Evolutionary conservation across 1,139 yeast genomes (phyloP), one percentile per base, ranked within the genome.

Genomic region (Kodamaea fungicola): DNA sequence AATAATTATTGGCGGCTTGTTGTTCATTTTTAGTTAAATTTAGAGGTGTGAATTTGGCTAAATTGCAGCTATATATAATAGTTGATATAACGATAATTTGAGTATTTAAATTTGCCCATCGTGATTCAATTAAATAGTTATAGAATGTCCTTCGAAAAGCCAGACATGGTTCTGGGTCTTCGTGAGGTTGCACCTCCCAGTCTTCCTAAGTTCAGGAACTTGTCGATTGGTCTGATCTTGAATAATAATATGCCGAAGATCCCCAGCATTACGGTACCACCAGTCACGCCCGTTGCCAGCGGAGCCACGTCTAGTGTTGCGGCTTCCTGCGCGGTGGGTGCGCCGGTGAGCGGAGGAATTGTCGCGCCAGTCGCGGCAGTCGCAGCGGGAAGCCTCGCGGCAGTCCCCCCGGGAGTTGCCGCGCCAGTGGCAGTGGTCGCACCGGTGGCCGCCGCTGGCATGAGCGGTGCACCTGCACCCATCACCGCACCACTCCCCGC

Each of bases 221-320:
- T 45, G 28, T 39, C 45, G 3, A 45, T 45, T 25, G 42, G 42
- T 34, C 42, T 40, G 46, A 45, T 43, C 8, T 37, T 45, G 8
- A 45, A 45, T 28, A 40, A 42, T 8, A 28, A 33, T 13, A 19
- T n/a, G 40, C 39, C 22, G 33, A 24, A 21, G 3, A 27, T 12
- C 16, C 29, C 33, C 28, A 22, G 27, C 32, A 28, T 9, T 21
- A 13, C 31, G 28, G 28, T 22, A 7, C 13, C 12, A 27, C n/a
- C n/a, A n/a, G n/a, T n/a, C n/a, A n/a, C n/a, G n/a, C n/a, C n/a
- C n/a, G n/a, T n/a, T n/a, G n/a, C n/a, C n/a, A n/a, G n/a, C n/a
- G n/a, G n/a, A n/a, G n/a, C n/a, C n/a, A n/a, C n/a, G n/a, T n/a
- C n/a, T n/a, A n/a, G n/a, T n/a, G n/a, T n/a, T n/a, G n/a, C n/a